Percentiles rank a stretch among this genome's conserved stretches.
Conservation (phyloP, 1,284 basidiomycete genomes). For the Pisolithus thermaeus region DNA sequence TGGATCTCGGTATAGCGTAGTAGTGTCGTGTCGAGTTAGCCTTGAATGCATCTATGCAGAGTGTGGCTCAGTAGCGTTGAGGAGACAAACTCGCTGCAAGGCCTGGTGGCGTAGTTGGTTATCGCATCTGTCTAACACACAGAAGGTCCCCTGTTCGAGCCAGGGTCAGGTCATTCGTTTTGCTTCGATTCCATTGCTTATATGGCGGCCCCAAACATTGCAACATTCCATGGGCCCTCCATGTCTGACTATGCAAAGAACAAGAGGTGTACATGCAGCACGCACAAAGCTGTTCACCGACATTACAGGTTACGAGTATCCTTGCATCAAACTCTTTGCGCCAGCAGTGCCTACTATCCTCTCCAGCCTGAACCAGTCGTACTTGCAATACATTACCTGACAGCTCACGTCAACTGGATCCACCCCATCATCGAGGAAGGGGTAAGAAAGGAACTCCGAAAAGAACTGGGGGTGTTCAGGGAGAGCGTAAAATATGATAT, state of each 20-base stretch:
- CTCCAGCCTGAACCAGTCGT: constrained; percentile 84
- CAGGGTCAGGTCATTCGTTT: constrained; percentile 34
- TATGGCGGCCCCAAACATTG: too few species aligned
- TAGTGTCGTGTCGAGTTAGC: too few species aligned
- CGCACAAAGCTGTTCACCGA: not conserved
- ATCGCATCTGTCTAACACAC: constrained; percentile 59
- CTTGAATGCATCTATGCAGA: too few species aligned
- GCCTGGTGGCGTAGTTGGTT: constrained; percentile 62
- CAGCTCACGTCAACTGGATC: constrained; percentile 77
- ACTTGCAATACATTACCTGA: constrained; percentile 77
- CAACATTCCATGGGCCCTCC: too few species aligned
- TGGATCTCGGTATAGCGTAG: too few species aligned
- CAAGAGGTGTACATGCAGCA: too few species aligned
- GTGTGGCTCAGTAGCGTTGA: too few species aligned
- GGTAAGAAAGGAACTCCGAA: constrained; percentile 79
- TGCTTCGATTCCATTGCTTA: not conserved
- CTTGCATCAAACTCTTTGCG: constrained; percentile 13
- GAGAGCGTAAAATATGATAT: constrained; percentile 88
- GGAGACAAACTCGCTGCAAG: not conserved
- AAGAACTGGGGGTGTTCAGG: constrained; percentile 92
- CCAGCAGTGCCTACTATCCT: constrained; percentile 47
- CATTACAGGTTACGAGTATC: not conserved
- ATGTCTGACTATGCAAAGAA: too few species aligned
- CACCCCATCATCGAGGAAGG: constrained; percentile 80
- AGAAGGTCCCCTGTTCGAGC: constrained; percentile 44